Base-by-base conservation (phyloP, 257 asterid species). In the Paulownia fortunei region DNA sequence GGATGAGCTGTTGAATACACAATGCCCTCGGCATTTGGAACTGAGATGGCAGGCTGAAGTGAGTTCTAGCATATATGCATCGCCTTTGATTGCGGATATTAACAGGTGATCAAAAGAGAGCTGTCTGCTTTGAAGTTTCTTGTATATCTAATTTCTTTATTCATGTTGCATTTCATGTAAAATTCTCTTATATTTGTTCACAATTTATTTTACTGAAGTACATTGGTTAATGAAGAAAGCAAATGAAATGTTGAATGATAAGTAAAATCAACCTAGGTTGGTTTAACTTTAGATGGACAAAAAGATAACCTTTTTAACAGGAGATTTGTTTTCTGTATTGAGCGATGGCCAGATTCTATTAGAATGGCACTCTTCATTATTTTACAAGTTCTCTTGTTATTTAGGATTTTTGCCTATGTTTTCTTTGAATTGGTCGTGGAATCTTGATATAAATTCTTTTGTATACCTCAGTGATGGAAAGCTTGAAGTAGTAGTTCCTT, bases 41-140 rank as follows among this genome's bases (percentile, higher is more conserved):
- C 88, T 93, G 79, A 88, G 99, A 84, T 96, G 99, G 99, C 97
- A 96, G 88, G 79, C 93, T 68, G 99, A 96, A 92, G 97, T 96
- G 82, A 96, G 98, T 86, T 92, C 99, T 72, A 96, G 99, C 86
- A 85, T 96, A 74, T 96, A 93, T 79, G 97, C 98, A 0, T 63
- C 99, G 42, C 99, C 99, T 0, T 83, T 96, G 87, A 80, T 96
- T 70, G 97, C 98, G 21, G 99, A 96, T 88, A 93, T 96, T 79
- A 96, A 96, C 91, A 90, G 97, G 99, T 96, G 84, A 81, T 56
- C 23, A 18, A 32, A 18, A 26, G 6, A 39, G 51, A 41, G 47
- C 56, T 65, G 65, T 30, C 68, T 51, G 46, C 42, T 70, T 78
- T 69, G 67, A 42, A 6, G 26, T 69, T 60, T 63, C 54, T 74